These are phyloP conservation scores for Wickerhamiella parazyma DNA, from an alignment of 805 yeast genomes.

Conservation along the genomic window DNA sequence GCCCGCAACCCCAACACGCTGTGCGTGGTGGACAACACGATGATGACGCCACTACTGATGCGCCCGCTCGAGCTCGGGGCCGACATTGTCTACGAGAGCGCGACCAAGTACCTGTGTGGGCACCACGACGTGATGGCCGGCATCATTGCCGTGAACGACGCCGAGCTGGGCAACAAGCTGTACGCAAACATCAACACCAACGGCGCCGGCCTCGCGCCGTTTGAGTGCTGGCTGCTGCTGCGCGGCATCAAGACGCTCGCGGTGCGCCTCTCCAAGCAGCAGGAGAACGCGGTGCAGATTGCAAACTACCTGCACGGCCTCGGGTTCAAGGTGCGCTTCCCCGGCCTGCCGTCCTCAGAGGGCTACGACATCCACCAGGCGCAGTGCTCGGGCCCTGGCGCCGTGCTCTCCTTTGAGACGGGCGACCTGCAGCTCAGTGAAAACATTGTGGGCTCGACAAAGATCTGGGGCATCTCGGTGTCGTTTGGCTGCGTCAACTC, in stretches of 20 bases:
- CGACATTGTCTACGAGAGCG: slow-evolving; percentile 87
- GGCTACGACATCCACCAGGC: slow-evolving; percentile 66
- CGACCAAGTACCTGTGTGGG: slow-evolving; percentile 83
- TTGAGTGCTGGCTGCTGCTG: slow-evolving; percentile 78
- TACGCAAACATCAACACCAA: slow-evolving; percentile 75
- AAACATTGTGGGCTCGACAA: slow-evolving; percentile 59
- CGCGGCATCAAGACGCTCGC: slow-evolving; percentile 84
- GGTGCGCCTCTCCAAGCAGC: slow-evolving; percentile 77
- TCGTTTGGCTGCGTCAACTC: slow-evolving; percentile 93
- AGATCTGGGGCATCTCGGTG: slow-evolving; percentile 76
- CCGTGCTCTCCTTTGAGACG: slow-evolving; percentile 79
- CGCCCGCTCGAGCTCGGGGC: slow-evolving; percentile 76
- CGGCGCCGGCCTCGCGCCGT: slow-evolving; percentile 85
- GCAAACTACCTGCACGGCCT: slow-evolving; percentile 56
- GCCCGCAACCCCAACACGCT: slow-evolving; percentile 52
- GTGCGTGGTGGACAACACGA: slow-evolving; percentile 88
- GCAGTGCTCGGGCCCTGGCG: slow-evolving; percentile 76
- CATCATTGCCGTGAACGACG: slow-evolving; percentile 55
- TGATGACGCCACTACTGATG: slow-evolving; percentile 87
- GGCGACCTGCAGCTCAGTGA: slow-evolving; percentile 56
- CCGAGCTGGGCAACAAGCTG: slow-evolving; percentile 51
- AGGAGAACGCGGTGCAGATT: slow-evolving; percentile 58
- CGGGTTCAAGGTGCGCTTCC: slow-evolving; percentile 72
- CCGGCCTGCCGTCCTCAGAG: slow-evolving; percentile 73
- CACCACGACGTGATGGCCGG: slow-evolving; percentile 98